These are phyloP conservation scores for Diutina ranongensis DNA, from an alignment of 1,139 yeast genomes.

Conservation along the genomic window DNA sequence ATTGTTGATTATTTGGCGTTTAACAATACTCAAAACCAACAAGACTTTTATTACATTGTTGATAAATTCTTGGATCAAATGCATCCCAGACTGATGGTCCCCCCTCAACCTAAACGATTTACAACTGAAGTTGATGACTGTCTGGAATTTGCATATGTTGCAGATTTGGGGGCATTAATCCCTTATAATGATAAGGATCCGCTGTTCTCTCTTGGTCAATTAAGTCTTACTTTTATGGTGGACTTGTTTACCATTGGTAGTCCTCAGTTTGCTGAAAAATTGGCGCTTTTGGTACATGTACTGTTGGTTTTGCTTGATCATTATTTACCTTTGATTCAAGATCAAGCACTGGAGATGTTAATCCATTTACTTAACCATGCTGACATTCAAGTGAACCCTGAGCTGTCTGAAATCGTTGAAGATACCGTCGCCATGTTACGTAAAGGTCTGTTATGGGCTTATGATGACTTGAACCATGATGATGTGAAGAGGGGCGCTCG, in stretches of 20 bases:
- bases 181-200: constrained; percentile 57
- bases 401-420: background rate
- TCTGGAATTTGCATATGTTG: constrained; percentile 36
- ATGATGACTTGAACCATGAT: constrained; percentile 73
- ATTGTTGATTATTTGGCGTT: constrained; percentile 64
- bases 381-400: background rate
- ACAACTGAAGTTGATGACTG: background rate
- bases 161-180: constrained; percentile 50
- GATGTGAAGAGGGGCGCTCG: constrained; percentile 55
- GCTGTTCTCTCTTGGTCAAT: constrained; percentile 77
- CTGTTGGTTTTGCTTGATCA: constrained; percentile 79
- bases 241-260: constrained; percentile 59
- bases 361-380: constrained; percentile 50
- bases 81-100: constrained; percentile 82
- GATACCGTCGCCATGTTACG: constrained; percentile 2
- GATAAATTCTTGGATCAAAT: constrained; percentile 58
- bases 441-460: constrained; percentile 51
- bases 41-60: constrained; percentile 44
- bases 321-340: constrained; percentile 71
- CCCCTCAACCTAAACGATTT: constrained; percentile 29
- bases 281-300: constrained; percentile 77
- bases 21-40: constrained; percentile 24
- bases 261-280: constrained; percentile 40
- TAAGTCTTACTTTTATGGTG: constrained; percentile 74
- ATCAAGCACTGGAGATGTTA: constrained; percentile 69